phyloP scores from a whole-genome alignment of 768 basidiomycete genomes.

The Candolleomyces aberdarensis region DNA sequence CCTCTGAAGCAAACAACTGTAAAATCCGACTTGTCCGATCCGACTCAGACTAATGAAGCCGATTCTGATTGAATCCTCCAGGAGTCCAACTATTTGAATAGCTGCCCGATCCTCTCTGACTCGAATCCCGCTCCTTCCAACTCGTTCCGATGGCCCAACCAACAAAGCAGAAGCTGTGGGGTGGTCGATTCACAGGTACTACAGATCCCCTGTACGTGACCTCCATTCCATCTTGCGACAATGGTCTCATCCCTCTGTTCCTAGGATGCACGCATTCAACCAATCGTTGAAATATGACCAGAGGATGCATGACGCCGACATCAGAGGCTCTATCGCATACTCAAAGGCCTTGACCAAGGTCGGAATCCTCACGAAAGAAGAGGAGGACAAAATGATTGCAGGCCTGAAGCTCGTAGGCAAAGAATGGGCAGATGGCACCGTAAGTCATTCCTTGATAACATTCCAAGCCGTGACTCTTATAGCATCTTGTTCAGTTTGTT shows the following conservation, averaged over 20 bases:
- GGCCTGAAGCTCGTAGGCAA: slow-evolving; percentile 73
- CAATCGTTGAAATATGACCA: slow-evolving; percentile 94
- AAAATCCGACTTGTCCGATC: too few relatives aligned
- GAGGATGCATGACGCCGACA: slow-evolving; percentile 90
- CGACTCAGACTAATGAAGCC: too few relatives aligned
- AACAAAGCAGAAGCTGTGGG: slow-evolving; percentile 77
- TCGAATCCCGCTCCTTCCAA: not conserved
- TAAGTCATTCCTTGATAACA: slow-evolving; percentile 28
- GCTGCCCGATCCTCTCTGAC: too few relatives aligned
- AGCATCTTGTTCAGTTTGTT: slow-evolving; percentile 53
- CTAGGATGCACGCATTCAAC: slow-evolving; percentile 96
- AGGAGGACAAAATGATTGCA: slow-evolving; percentile 66
- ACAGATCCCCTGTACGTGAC: slow-evolving; percentile 78
- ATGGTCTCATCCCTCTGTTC: slow-evolving; percentile 6
- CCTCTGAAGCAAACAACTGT: too few relatives aligned
- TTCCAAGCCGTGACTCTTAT: not conserved
- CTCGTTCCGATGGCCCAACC: slow-evolving; percentile 34
- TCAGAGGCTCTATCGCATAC: slow-evolving; percentile 93
- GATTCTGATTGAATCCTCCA: too few relatives aligned
- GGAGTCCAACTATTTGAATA: too few relatives aligned
- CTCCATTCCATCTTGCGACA: not conserved
- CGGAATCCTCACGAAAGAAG: slow-evolving; percentile 77
- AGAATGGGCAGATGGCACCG: slow-evolving; percentile 83
- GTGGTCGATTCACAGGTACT: slow-evolving; percentile 83
- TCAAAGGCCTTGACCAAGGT: slow-evolving; percentile 80